Evolutionary conservation across 2,329 filamentous ascomycete species (phyloP).

Genomic region (Scedosporium minutisporum): DNA sequence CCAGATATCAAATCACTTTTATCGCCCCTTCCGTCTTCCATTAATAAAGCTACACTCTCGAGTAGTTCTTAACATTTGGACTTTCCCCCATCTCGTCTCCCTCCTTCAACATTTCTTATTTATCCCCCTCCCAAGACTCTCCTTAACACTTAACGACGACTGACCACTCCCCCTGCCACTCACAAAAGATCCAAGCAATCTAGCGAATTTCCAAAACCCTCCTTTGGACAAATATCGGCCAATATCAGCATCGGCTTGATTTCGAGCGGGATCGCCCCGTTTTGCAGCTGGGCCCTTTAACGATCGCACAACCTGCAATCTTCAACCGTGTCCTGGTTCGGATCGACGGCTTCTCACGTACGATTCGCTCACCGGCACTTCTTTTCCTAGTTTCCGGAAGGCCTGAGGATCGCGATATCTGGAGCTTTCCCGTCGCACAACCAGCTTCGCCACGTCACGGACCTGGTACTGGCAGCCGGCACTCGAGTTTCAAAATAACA

Average conservation of each 20-base stretch:
- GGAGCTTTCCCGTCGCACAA: background rate
- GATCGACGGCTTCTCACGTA: background rate
- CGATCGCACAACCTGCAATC: background rate
- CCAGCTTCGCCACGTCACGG: background rate
- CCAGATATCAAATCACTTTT: too few species aligned
- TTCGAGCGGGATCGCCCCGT: background rate
- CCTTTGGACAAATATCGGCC: background rate
- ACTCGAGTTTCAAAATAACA: background rate
- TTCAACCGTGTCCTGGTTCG: background rate
- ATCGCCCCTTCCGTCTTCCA: too few species aligned
- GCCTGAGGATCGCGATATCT: conserved; percentile 7
- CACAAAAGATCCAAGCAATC: background rate
- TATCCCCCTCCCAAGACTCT: background rate
- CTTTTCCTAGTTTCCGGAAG: background rate
- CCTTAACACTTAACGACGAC: background rate
- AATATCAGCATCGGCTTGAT: background rate
- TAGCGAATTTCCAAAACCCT: background rate
- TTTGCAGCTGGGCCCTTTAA: background rate
- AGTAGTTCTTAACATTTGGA: background rate
- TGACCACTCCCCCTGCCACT: background rate
- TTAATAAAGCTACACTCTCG: background rate
- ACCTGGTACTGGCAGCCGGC: background rate
- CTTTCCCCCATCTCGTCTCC: background rate
- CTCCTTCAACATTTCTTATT: background rate
- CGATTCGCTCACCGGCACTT: background rate